Evolutionary conservation across 2,329 filamentous ascomycete species (phyloP).

Genomic region (Monosporascus sp.): DNA sequence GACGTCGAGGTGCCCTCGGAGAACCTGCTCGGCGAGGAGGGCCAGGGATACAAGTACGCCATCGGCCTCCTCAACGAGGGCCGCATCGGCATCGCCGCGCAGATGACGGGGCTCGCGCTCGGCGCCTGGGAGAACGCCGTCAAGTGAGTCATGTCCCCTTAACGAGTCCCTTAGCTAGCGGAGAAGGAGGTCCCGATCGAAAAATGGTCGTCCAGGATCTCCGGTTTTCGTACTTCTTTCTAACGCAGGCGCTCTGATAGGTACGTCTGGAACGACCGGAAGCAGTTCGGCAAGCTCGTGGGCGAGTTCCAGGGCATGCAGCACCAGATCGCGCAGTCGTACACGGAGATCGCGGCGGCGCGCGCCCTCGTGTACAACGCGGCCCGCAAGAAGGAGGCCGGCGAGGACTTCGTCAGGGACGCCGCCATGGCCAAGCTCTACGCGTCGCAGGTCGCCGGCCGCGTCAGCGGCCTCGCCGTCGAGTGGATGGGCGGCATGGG

Average conservation of each 20-base stretch:
- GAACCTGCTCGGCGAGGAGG: slow-evolving; percentile 82
- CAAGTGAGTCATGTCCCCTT: slow-evolving; percentile 30
- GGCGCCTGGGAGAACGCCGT: slow-evolving; percentile 95
- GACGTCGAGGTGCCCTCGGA: slow-evolving; percentile 86
- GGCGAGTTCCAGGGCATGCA: slow-evolving; percentile 99
- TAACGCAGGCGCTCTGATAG: neutral
- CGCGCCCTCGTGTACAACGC: slow-evolving; percentile 93
- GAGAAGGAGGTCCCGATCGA: too few species aligned
- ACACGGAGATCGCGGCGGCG: slow-evolving; percentile 87
- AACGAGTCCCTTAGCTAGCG: too few species aligned
- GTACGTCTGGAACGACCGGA: slow-evolving; percentile 97
- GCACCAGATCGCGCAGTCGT: slow-evolving; percentile 94
- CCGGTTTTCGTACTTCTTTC: neutral
- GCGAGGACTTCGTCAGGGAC: slow-evolving; percentile 89
- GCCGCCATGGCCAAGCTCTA: slow-evolving; percentile 98
- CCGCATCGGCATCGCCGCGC: slow-evolving; percentile 93
- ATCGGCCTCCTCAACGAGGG: slow-evolving; percentile 93
- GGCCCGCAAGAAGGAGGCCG: slow-evolving; percentile 94
- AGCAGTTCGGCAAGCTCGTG: slow-evolving; percentile 89
- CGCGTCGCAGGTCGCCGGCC: slow-evolving; percentile 85
- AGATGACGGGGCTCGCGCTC: slow-evolving; percentile 95
- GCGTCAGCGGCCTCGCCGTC: slow-evolving; percentile 77
- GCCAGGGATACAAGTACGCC: slow-evolving; percentile 96
- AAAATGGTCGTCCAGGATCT: too few species aligned
- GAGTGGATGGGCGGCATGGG: slow-evolving; percentile 99